A percentile compares a stretch with the other conserved stretches of the same genome.
phyloP scores from a whole-genome alignment of 169 alveolate genomes.

The Plasmodium gaboni region DNA sequence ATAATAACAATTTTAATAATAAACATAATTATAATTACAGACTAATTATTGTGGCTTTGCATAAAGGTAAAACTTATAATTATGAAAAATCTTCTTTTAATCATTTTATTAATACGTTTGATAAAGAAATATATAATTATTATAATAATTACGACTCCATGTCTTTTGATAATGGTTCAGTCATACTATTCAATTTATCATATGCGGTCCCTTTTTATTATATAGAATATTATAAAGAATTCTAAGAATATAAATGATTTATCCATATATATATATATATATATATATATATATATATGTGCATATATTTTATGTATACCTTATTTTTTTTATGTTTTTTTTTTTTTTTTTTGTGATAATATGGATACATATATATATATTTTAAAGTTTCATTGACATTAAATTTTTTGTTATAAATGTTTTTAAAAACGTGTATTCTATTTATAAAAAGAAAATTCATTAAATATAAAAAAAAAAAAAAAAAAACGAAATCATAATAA shows the following conservation, averaged over 20 bases:
- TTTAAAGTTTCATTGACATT: too few relatives aligned
- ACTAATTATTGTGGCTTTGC: slow-evolving; percentile 61
- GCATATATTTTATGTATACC: neutral
- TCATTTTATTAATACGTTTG: slow-evolving; percentile 11
- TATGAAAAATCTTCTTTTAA: slow-evolving; percentile 34
- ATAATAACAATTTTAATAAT: neutral
- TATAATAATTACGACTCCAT: slow-evolving; percentile 62
- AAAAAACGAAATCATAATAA: too few relatives aligned
- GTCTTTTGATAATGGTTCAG: slow-evolving; percentile 26
- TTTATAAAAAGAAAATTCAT: too few relatives aligned
- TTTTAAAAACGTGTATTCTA: too few relatives aligned
- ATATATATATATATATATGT: neutral
- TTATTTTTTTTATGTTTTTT: neutral
- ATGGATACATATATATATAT: neutral
- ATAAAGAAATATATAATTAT: slow-evolving; percentile 34
- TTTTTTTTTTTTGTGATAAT: neutral
- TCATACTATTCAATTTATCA: slow-evolving; percentile 52
- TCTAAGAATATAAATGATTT: neutral
- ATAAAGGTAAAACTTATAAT: slow-evolving; percentile 55
- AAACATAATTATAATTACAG: slow-evolving; percentile 7
- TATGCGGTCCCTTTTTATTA: slow-evolving; percentile 74
- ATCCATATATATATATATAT: neutral
- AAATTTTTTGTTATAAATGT: too few relatives aligned
- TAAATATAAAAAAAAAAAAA: too few relatives aligned
- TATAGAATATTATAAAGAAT: slow-evolving; percentile 35